Evolutionary conservation across 805 yeast genomes (phyloP), one percentile per base, ranked within the genome.

Genomic region (Lachancea sp.): DNA sequence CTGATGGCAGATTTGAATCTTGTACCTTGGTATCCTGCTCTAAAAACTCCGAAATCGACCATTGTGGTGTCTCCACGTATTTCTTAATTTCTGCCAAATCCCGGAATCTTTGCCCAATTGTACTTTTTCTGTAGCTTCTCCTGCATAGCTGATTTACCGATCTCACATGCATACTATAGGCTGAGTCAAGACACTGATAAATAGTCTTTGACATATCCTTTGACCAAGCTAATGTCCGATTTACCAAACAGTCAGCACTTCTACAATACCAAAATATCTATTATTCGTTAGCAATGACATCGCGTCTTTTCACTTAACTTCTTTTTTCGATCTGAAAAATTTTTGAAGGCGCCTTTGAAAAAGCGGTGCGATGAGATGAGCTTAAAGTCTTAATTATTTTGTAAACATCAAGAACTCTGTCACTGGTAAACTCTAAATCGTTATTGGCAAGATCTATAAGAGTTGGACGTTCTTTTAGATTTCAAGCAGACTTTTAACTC

Each of bases 41-140:
- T 15, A 60, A 19, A 22, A 50, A 35, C 36, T 56, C 54, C 20
- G 43, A 42, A 3, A 60, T 47, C 2, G 60, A 52, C 67, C 66
- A 48, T 4, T 42, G 39, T 15, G 49, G 48, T 16, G 41, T 37
- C 8, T 35, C 33, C 19, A 64, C 32, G 12, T 53, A 55, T 15
- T 52, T 46, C 12, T 43, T 38, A 2, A 63, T 50, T 29, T 59
- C 53, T 48, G 57, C 51, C 9, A 48, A 39, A 20, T 58, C 41
- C n/a, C 34, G 31, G 19, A 56, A 51, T 35, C 38, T 38, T 4
- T 42, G 34, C 3, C 58, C 55, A 13, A 56, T n/a, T 20, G 35
- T 6, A 13, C 37, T 25, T 12, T 20, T 23, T 18, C 29, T 12
- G 23, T 22, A 15, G 30, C 15, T 23, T 18, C 32, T 30, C 20